Percentiles rank a stretch among this genome's conserved stretches.
These are phyloP conservation scores for Russula virescens DNA, from an alignment of 768 basidiomycete genomes.

Conservation along the genomic window DNA sequence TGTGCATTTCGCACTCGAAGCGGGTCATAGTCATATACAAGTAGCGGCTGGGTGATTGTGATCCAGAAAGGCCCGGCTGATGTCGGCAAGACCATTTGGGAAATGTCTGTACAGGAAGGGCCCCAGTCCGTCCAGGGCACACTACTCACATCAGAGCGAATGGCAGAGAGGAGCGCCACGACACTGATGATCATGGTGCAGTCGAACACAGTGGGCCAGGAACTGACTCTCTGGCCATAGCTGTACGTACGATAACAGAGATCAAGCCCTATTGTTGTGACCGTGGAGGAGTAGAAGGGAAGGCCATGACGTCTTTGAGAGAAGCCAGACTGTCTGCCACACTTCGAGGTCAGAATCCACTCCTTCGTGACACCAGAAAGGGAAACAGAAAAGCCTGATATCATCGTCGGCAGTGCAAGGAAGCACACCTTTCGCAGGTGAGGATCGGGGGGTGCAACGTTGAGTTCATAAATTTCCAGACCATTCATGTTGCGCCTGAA, in stretches of 20 bases:
- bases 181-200: constrained; percentile 6
- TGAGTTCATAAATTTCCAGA: constrained; percentile 3
- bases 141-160: background rate
- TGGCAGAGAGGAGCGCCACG: background rate
- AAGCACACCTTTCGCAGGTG: background rate
- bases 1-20: too few relatives aligned
- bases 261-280: background rate
- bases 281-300: constrained; percentile 5
- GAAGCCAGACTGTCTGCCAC: background rate
- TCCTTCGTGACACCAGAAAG: background rate
- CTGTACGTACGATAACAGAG: background rate
- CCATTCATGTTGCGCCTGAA: background rate
- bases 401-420: constrained; percentile 3
- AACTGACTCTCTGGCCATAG: too few relatives aligned
- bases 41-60: background rate
- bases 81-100: background rate
- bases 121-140: constrained; percentile 10
- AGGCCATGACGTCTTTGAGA: background rate
- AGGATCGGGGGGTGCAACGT: too few relatives aligned
- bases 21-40: background rate
- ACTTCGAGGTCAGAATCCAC: constrained; percentile 1
- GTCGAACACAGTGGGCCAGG: too few relatives aligned
- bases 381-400: background rate
- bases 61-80: background rate
- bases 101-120: background rate